These are phyloP conservation scores for Wickerhamomyces ciferrii DNA, from an alignment of 805 yeast genomes.

Conservation along the genomic window DNA sequence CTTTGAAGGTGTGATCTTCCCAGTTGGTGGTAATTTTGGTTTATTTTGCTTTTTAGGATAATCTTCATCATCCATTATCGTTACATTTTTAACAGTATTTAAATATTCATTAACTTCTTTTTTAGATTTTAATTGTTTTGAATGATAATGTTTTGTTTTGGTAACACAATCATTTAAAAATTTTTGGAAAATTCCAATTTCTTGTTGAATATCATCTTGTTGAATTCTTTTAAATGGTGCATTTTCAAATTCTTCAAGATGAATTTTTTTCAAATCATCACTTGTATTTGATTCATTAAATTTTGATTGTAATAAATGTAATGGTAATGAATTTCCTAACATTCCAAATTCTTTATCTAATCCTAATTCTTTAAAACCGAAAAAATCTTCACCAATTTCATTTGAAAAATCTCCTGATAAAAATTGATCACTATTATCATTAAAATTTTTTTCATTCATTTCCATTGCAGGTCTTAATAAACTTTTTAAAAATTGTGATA, in stretches of 20 bases:
- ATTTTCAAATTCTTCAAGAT: conserved; percentile 62
- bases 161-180: conserved; percentile 39
- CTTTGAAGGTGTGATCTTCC: conserved; percentile 69
- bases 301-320: conserved; percentile 78
- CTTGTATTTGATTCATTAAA: conserved; percentile 53
- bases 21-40: conserved; percentile 86
- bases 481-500: conserved; percentile 71
- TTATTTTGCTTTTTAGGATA: conserved; percentile 70
- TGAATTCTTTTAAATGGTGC: conserved; percentile 47
- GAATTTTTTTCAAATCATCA: conserved; percentile 38
- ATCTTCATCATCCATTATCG: conserved; percentile 76
- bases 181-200: conserved; percentile 54
- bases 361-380: conserved; percentile 93
- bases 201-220: conserved; percentile 44
- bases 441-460: conserved; percentile 71
- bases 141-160: conserved; percentile 35
- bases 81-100: conserved; percentile 32
- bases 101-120: conserved; percentile 24
- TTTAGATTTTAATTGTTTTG: conserved; percentile 29
- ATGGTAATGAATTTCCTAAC: conserved; percentile 79
- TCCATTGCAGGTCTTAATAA: conserved; percentile 75
- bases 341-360: conserved; percentile 88
- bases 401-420: conserved; percentile 91
- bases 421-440: conserved; percentile 90
- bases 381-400: conserved; percentile 95